Conservation (phyloP, 129 eudicot species). For the Solidago caesia region DNA sequence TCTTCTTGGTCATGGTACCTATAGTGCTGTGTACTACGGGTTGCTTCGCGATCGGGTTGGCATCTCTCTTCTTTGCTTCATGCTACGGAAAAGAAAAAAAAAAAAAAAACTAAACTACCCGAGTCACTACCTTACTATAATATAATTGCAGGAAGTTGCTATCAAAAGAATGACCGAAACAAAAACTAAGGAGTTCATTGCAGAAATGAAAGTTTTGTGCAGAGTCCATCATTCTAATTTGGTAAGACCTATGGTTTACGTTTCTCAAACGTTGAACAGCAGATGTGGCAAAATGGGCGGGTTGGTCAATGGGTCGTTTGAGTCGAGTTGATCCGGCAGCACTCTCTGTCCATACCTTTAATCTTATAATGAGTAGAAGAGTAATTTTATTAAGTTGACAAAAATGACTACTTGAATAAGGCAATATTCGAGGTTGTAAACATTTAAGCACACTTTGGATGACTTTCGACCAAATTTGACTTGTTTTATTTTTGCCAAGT, state of each 20-base stretch:
- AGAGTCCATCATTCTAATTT: slow-evolving; percentile 93
- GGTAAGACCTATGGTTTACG: slow-evolving; percentile 49
- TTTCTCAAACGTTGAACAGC: not conserved
- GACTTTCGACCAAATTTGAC: not conserved
- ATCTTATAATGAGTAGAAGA: too few relatives aligned
- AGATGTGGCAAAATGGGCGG: not conserved
- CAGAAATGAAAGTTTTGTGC: slow-evolving; percentile 96
- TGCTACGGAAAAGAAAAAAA: not conserved
- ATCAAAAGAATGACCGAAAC: slow-evolving; percentile 85
- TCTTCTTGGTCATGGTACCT: slow-evolving; percentile 91
- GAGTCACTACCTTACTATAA: slow-evolving; percentile 7
- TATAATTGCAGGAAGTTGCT: slow-evolving; percentile 77
- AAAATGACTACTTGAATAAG: not conserved
- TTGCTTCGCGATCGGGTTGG: slow-evolving; percentile 77
- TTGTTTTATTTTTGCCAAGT: not conserved
- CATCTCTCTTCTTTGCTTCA: slow-evolving; percentile 4
- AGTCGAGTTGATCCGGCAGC: not conserved
- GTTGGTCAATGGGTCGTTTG: not conserved
- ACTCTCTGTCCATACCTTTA: too few relatives aligned
- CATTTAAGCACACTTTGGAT: not conserved
- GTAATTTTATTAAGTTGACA: too few relatives aligned
- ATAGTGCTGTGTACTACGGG: slow-evolving; percentile 84
- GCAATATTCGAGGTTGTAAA: slow-evolving; percentile 9
- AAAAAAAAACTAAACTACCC: not conserved
- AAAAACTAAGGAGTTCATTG: slow-evolving; percentile 79